These are phyloP conservation scores for Niebla homalea DNA, from an alignment of 495 filamentous ascomycete species.

Conservation along the genomic window DNA sequence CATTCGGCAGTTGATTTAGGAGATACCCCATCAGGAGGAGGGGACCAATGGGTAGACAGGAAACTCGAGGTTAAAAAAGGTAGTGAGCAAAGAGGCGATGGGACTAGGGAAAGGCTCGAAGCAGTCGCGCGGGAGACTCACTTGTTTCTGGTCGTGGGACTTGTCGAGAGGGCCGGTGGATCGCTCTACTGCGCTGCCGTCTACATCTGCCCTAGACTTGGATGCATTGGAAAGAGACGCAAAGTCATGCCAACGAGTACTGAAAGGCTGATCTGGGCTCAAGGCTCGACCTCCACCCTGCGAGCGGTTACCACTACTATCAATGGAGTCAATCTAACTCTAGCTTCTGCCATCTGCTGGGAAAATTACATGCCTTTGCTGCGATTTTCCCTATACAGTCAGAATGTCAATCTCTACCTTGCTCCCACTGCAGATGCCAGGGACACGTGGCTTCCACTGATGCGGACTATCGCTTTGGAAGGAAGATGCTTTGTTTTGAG, in stretches of 20 bases:
- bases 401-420: constrained; percentile 87
- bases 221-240: constrained; percentile 70
- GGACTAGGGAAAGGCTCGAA: constrained; percentile 72
- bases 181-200: constrained; percentile 75
- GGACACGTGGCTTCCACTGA: constrained; percentile 69
- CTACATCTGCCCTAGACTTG: constrained; percentile 64
- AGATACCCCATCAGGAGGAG: constrained; percentile 64
- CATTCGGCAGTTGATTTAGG: constrained; percentile 68
- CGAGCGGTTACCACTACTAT: constrained; percentile 72
- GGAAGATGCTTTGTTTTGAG: constrained; percentile 77
- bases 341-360: constrained; percentile 90
- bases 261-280: constrained; percentile 80
- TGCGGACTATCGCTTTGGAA: constrained; percentile 71
- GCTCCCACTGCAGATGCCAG: constrained; percentile 82
- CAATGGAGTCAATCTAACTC: constrained; percentile 57
- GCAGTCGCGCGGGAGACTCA: constrained; percentile 56
- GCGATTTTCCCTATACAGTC: constrained; percentile 63
- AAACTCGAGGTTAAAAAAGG: constrained; percentile 39
- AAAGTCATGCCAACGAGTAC: constrained; percentile 91
- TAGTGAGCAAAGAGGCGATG: constrained; percentile 54
- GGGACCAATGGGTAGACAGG: constrained; percentile 56
- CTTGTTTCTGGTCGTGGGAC: constrained; percentile 65
- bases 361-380: constrained; percentile 95
- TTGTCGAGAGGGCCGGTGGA: constrained; percentile 69
- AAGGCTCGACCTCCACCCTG: constrained; percentile 69